Base-by-base conservation (phyloP, 306 rosid genomes). In the Prunus fruticosa region DNA sequence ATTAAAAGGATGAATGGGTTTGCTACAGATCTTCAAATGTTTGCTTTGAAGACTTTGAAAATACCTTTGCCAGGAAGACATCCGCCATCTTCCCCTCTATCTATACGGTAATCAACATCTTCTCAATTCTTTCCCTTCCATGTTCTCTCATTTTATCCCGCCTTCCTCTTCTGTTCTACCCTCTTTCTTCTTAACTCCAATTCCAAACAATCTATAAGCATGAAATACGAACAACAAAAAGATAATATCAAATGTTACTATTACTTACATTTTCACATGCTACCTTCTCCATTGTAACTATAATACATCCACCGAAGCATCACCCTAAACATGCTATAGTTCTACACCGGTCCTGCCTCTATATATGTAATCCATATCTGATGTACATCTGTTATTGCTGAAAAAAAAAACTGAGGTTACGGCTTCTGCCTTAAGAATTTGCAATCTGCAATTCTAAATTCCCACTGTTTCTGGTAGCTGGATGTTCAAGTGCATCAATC, bases 21-120 rank as follows among this genome's bases (percentile, higher is more conserved):
- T 76, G 92, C 92, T 28, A 74, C 97, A 30, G 97, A 92, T 86
- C 91, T 90, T 80, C 97, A 92, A 84, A 90, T 92, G 97, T 92
- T 90, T 79, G 96, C 97, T 34, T 80, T 88, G 86, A 84, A 88
- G 85, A 84, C 85, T 54, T 76, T 92, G 86, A 87, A 81, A 77
- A 92, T 92, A 74, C 97, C 96, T 63, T 84, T 90, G 79, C 97
- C 97, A 0, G 97, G 97, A 73, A 88, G 97, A 52, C 97, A 90
- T 80, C 85, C 89, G 3, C 97, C 97, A 67, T 87, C 97, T 53
- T 84, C 86, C 34, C 15, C 86, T 77, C 58, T 79, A 57, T 53
- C 82, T 70, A 69, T 43, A 16, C 79, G 87, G 95, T 91, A 88
- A 57, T 4, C 63, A 20, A n/a, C 13, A n/a, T 57, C 63, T 47